phyloP scores from a whole-genome alignment of 352 stramenopile genomes.

The Globisporangium polare region DNA sequence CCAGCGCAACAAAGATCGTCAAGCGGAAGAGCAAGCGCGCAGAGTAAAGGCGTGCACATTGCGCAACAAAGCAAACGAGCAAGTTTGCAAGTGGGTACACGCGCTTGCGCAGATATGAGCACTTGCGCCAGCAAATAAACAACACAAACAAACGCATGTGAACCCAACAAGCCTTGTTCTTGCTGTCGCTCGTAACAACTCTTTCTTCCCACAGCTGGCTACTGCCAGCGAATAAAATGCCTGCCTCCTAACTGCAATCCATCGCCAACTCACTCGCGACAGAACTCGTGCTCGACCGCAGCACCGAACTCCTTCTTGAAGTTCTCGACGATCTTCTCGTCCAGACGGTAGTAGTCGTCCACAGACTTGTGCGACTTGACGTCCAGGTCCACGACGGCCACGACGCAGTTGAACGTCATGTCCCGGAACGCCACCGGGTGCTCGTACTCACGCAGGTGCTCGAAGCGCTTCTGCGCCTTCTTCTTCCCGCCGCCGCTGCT shows the following conservation, averaged over 20 bases:
- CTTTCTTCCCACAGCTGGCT: neutral
- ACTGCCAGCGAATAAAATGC: neutral
- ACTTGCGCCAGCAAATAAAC: neutral
- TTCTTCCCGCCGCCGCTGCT: conserved; percentile 14
- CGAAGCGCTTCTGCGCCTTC: conserved; percentile 30
- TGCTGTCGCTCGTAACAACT: neutral
- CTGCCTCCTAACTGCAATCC: no score
- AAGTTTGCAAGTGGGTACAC: no score
- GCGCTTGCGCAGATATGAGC: neutral
- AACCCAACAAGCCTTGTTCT: neutral
- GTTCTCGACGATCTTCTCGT: conserved; percentile 74
- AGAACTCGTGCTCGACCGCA: conserved; percentile 27
- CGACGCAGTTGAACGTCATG: conserved; percentile 71
- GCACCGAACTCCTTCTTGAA: conserved; percentile 44
- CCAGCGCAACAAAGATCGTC: conserved; percentile 21
- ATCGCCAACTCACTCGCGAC: conserved; percentile 29
- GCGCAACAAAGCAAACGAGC: neutral
- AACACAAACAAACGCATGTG: neutral
- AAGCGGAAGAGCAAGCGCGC: conserved; percentile 7
- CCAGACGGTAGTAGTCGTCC: conserved; percentile 73
- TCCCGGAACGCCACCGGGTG: conserved; percentile 57
- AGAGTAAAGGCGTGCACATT: neutral
- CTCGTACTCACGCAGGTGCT: conserved; percentile 68
- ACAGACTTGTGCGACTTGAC: conserved; percentile 87
- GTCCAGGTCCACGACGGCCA: conserved; percentile 84